phyloP scores from a whole-genome alignment of 129 eudicot genomes.

The sunflower (Helianthus annuus) region HanXRQr2.0-SUNRISE NC_035437.2:119944410-119944909 shows the following conservation, averaged over 20 bases:
- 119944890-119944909: neutral
- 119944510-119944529: constrained; percentile 7
- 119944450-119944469: neutral
- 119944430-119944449: constrained; percentile 6
- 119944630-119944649: neutral
- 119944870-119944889: neutral
- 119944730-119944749: constrained; percentile 5
- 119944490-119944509: neutral
- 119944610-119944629: neutral
- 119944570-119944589: neutral
- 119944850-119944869: neutral
- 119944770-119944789: constrained; percentile 6
- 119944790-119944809: neutral
- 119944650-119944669: constrained; percentile 1
- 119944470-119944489: constrained; percentile 6
- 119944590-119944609: constrained; percentile 3
- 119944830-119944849: neutral
- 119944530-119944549: constrained; percentile 2
- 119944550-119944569: constrained; percentile 5
- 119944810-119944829: too few species aligned
- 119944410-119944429: neutral
- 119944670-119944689: constrained; percentile 1
- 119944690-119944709: neutral
- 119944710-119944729: constrained; percentile 1
- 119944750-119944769: neutral